Base-by-base conservation (phyloP, 192 early-diverging fungal species). In the Obelidium mucronatum region DNA sequence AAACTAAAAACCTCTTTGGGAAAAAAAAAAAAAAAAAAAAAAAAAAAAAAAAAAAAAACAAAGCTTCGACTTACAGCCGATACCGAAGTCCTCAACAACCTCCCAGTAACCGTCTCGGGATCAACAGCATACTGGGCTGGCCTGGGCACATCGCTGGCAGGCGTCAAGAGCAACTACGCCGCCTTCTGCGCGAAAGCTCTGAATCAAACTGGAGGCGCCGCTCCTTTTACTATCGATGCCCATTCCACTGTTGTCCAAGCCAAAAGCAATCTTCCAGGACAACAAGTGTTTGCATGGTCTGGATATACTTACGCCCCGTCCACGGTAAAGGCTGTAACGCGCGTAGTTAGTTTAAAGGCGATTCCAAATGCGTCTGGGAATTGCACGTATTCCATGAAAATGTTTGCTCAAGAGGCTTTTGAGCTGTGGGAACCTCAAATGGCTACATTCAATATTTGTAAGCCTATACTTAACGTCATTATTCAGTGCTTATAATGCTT, bases 361-460 rank as follows among this genome's bases (percentile, higher is more conserved):
- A 59, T 59, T 24, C 56, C 56, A 11, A 24, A 59, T 59, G 24
- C 6, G 0, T 22, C 56, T 59, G 56, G 56, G 24, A 59, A 59
- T 24, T 59, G 56, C 24, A 59, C 56, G 6, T 59, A 59, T 24
- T n/a, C 56, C 8, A 31, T 59, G 56, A 59, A 59, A 59, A 59
- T 59, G 56, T 59, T 59, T 19, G 56, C 56, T 31, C 56, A 59
- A 59, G 56, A 59, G 56, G 56, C 56, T 31, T 59, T 59, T 1
- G 56, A 59, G 24, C 24, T 59, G 24, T 59, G 56, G 56, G 56
- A 59, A 31, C 56, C 56, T 31, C 17, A 11, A 0, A 59, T 59
- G 56, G 56, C 31, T n/a, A 59, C 56, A 11, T 59, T n/a, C 24
- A 59, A 59, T 59, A 24, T 48, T 6, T 59, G n/a, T n/a, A n/a